Evolutionary conservation across 257 asterid species (phyloP), one percentile per base, ranked within the genome.

Genomic region (Plantago elongata): DNA sequence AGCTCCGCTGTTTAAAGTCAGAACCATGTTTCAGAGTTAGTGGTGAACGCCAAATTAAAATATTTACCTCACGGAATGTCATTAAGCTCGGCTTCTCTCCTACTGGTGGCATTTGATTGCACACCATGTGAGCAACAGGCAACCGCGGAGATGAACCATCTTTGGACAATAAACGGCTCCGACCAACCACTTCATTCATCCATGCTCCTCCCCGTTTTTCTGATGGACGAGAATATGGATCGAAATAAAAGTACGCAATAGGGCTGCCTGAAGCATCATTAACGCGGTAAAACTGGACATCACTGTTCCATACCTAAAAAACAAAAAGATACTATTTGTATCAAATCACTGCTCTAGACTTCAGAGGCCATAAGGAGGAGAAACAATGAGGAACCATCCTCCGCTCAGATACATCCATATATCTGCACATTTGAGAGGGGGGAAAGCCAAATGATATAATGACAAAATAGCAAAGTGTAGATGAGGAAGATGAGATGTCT

Each of bases 91-190:
- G 99, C 67, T 93, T 93, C 73, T 93, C 84, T 47, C 99, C 99
- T 15, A 93, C 96, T 9, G 99, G 99, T 70, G 97, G 97, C 96
- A 93, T 93, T 79, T 93, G 99, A 79, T 93, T 93, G 84, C 99
- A 93, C 64, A 89, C 95, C 97, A 93, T 89, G 75, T 83, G 97
- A 42, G 96, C 99, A 68, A 83, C 90, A 73, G 99, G 99, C 80
- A 93, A 82, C 81, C 99, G 79, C 57, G 84, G 78, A 71, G 89
- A 72, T 70, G 76, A 73, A 68, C 95, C 95, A 77, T 85, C 91
- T 63, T 49, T 81, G n/a, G 97, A 85, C 72, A 89, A 57, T 76
- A 85, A 86, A 69, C 87, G 87, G 71, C 99, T 93, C 74, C 99
- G 86, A 65, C 81, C 79, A 61, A 81, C 85, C 44, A 89, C 99